phyloP scores from a whole-genome alignment of 1,284 basidiomycete species.

The Naganishia albida region DNA sequence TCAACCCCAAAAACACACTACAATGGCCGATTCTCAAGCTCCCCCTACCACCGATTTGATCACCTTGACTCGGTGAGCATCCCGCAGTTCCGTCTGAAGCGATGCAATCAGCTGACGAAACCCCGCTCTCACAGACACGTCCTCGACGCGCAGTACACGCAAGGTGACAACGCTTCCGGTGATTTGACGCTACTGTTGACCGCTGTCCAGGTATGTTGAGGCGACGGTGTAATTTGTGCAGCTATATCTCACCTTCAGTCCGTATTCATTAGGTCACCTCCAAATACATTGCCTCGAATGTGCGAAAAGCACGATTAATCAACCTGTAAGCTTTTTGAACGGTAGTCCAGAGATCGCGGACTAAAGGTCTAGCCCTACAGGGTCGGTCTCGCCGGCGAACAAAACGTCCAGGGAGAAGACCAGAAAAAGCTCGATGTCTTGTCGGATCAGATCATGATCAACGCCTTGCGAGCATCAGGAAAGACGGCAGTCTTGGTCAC shows the following conservation, averaged over 20 bases:
- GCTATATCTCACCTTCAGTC: constrained; percentile 11
- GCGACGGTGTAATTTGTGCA: neutral
- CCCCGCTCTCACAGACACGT: constrained; percentile 65
- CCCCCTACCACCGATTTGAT: constrained; percentile 84
- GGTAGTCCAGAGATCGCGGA: neutral
- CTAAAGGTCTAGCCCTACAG: constrained; percentile 54
- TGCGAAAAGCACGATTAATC: constrained; percentile 93
- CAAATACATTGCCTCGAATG: constrained; percentile 95
- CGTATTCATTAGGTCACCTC: constrained; percentile 60
- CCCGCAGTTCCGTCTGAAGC: too few species aligned
- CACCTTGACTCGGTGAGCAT: constrained; percentile 77
- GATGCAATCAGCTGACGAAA: constrained; percentile 3
- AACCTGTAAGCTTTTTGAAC: constrained; percentile 71
- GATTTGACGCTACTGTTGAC: constrained; percentile 92
- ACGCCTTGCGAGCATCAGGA: constrained; percentile 86
- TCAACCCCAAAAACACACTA: neutral
- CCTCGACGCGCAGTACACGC: constrained; percentile 73
- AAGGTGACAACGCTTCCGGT: constrained; percentile 79
- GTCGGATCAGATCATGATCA: constrained; percentile 99
- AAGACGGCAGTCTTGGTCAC: constrained; percentile 96
- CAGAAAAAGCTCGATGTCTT: constrained; percentile 99
- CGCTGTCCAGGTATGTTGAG: constrained; percentile 83
- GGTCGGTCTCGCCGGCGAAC: constrained; percentile 91
- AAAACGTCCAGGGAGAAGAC: constrained; percentile 97
- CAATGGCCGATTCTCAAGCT: constrained; percentile 54